These are phyloP conservation scores for Elsinoe arachidis DNA, from an alignment of 2,329 filamentous ascomycete species.

Conservation along the genomic window DNA sequence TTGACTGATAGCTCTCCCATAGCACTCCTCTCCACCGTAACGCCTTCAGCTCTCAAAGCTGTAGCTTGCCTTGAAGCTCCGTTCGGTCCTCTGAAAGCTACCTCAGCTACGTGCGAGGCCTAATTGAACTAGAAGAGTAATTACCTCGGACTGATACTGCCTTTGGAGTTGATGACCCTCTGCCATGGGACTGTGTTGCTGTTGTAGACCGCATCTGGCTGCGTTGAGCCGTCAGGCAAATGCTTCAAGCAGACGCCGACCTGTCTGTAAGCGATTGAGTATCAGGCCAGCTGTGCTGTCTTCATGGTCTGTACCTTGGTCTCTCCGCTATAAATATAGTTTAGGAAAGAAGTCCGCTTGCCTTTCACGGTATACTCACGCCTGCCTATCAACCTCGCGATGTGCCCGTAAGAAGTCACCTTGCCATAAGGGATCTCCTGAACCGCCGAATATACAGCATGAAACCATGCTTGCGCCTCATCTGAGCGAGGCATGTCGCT, in stretches of 20 bases:
- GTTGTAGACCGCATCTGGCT: constrained; percentile 51
- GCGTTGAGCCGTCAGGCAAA: constrained; percentile 48
- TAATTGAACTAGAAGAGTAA: constrained; percentile 18
- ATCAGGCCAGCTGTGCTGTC: constrained; percentile 16
- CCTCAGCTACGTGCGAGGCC: background rate
- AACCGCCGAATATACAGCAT: constrained; percentile 71
- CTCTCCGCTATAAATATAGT: constrained; percentile 34
- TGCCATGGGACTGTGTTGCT: constrained; percentile 84
- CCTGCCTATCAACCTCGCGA: constrained; percentile 62
- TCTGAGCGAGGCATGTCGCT: constrained; percentile 58
- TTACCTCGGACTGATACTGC: constrained; percentile 75
- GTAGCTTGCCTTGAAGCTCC: constrained; percentile 41
- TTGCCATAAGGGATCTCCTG: constrained; percentile 75
- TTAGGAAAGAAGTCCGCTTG: constrained; percentile 6
- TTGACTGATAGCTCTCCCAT: constrained; percentile 43
- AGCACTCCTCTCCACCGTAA: constrained; percentile 36
- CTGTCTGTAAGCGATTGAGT: constrained; percentile 46
- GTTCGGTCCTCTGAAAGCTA: constrained; percentile 28
- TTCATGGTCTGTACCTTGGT: constrained; percentile 32
- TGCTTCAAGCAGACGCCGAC: constrained; percentile 88
- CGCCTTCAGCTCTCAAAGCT: constrained; percentile 39
- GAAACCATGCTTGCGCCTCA: constrained; percentile 65
- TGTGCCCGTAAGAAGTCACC: constrained; percentile 83
- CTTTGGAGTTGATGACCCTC: constrained; percentile 80
- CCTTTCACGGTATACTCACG: constrained; percentile 43